phyloP scores from a whole-genome alignment of 345 rosid genomes.

The Eucalyptus cloeziana region DNA sequence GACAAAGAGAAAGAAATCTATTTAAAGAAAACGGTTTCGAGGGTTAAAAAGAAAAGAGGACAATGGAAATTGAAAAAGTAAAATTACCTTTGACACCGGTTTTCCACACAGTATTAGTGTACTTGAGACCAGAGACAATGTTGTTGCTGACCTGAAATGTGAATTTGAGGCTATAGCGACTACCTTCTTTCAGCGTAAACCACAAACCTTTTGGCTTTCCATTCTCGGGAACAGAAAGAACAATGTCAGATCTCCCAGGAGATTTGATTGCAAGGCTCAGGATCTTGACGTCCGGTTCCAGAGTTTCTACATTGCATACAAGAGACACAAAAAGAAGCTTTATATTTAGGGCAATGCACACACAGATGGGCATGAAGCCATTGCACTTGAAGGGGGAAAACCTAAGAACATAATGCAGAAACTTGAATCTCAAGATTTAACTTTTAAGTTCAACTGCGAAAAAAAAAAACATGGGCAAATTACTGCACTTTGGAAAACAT shows the following conservation, averaged over 20 bases:
- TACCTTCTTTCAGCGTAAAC: conserved; percentile 90
- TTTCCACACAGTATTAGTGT: conserved; percentile 75
- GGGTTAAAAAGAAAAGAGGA: not conserved
- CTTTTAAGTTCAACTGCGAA: not conserved
- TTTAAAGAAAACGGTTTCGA: not conserved
- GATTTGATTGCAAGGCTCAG: conserved; percentile 51
- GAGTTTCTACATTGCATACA: conserved; percentile 28
- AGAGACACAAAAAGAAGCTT: not conserved
- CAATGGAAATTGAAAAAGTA: not conserved
- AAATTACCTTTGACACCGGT: conserved; percentile 53
- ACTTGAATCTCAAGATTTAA: not conserved
- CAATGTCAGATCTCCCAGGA: conserved; percentile 59
- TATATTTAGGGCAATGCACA: not conserved
- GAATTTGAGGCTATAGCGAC: conserved; percentile 58
- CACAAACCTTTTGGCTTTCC: conserved; percentile 67
- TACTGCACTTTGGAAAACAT: not conserved
- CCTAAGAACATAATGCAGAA: not conserved
- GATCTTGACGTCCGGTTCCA: conserved; percentile 82
- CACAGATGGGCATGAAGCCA: not conserved
- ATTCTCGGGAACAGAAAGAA: conserved; percentile 46
- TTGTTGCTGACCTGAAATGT: conserved; percentile 71
- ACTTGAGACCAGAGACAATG: conserved; percentile 83
- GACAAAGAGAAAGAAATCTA: not conserved
- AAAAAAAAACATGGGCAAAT: not conserved
- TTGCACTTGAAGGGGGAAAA: not conserved